Evolutionary conservation across 1,139 yeast species (phyloP), one percentile per base, ranked within the genome.

Genomic region (Kodamaea sp.): DNA sequence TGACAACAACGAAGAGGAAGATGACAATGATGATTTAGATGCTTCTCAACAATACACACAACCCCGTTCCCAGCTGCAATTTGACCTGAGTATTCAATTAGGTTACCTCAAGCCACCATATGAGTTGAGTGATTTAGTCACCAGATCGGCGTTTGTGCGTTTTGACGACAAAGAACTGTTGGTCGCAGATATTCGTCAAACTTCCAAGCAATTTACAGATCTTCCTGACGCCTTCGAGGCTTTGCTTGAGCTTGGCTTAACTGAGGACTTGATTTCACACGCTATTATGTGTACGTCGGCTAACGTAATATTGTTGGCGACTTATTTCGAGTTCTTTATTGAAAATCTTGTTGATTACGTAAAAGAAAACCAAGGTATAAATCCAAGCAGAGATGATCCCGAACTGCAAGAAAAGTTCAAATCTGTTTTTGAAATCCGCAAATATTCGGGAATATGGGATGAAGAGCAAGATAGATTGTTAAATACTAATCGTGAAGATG

Each of bases 361-460:
- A 23, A 35, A 40, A 23, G 34, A 27, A 10, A 35, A 36, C 11
- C 11, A 27, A 20, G 32, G 27, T 4, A 29, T n/a, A 6, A 12
- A 8, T 5, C 26, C 26, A 15, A 29, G 32, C 12, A 27, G 42
- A 35, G 10, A 49, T 54, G 7, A 9, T 31, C 23, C 32, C 26
- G 15, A 20, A 12, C 8, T 26, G 31, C 15, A 27, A 27, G 35
- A 47, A 40, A 30, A 29, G 34, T 11, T 54, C 10, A 10, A 30
- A 11, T 9, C 20, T 8, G 34, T 31, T 2, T 39, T 39, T 43
- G 47, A 32, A 35, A 31, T 27, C 10, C 20, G 20, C 20, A 33
- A 10, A 44, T 49, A 12, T 7, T 39, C 43, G n/a, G 67, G 68
- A 2, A 41, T 62, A 24, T 65, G 71, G 71, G 58, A 53, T 37